These are phyloP conservation scores for Globisporangium emineosum DNA, from an alignment of 352 stramenopile species.

Conservation along the genomic window DNA sequence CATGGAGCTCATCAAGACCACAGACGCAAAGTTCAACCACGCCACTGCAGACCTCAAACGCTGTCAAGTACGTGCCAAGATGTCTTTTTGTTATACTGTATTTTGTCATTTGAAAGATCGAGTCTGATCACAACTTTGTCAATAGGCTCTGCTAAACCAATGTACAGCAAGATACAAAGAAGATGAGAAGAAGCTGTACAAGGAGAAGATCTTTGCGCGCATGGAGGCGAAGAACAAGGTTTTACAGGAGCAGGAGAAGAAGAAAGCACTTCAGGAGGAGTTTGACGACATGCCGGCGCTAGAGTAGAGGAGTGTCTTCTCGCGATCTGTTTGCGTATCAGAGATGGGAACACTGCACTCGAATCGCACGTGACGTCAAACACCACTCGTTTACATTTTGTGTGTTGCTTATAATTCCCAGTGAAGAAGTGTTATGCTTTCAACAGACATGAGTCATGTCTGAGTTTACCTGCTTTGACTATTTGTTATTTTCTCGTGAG, in stretches of 20 bases:
- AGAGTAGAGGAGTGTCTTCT: conserved; percentile 29
- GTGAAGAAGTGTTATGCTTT: no score
- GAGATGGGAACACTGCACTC: background rate
- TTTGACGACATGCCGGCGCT: conserved; percentile 85
- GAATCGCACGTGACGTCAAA: background rate
- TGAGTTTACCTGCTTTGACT: background rate
- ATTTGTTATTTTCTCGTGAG: conserved; percentile 7
- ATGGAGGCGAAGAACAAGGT: conserved; percentile 82
- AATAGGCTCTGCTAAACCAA: conserved; percentile 52
- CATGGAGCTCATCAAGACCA: conserved; percentile 35
- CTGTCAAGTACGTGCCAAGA: conserved; percentile 29
- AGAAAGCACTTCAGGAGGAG: conserved; percentile 59
- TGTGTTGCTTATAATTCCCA: background rate
- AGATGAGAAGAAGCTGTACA: conserved; percentile 87
- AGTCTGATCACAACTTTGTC: background rate
- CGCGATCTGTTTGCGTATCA: background rate
- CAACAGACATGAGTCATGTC: no score
- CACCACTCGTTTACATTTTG: background rate
- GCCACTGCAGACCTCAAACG: conserved; percentile 68
- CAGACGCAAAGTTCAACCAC: conserved; percentile 53
- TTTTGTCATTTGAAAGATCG: background rate
- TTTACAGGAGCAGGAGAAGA: conserved; percentile 62
- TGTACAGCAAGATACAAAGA: conserved; percentile 77
- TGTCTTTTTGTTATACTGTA: background rate
- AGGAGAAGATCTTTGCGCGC: conserved; percentile 86